These are phyloP conservation scores for Penicillium sp. DNA, from an alignment of 2,329 filamentous ascomycete genomes.

Conservation along the genomic window DNA sequence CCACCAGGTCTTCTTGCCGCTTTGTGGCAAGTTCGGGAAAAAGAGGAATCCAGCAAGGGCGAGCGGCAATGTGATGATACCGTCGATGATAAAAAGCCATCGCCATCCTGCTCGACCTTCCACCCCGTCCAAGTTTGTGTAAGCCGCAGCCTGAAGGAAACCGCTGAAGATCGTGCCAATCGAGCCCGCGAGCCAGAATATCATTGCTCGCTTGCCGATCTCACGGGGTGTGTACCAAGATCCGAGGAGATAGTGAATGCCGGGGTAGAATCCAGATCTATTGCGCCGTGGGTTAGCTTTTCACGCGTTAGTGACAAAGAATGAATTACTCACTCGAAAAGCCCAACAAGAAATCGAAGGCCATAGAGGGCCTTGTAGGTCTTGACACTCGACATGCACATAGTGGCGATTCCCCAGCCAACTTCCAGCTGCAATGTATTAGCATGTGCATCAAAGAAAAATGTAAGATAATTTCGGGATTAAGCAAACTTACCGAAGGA, in stretches of 20 bases:
- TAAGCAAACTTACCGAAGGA: conserved; percentile 17
- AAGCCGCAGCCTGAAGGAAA: conserved; percentile 24
- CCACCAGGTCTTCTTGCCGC: conserved; percentile 25
- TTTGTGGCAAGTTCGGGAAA: conserved; percentile 24
- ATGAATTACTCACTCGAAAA: conserved; percentile 24
- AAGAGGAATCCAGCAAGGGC: conserved; percentile 23
- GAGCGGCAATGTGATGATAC: conserved; percentile 27
- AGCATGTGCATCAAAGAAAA: not conserved
- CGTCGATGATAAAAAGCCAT: conserved; percentile 31
- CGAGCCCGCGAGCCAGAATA: conserved; percentile 23
- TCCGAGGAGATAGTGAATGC: conserved; percentile 27
- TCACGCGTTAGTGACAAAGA: not conserved
- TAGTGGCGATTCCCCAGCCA: conserved; percentile 30
- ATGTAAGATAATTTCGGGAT: not conserved
- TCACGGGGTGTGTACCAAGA: conserved; percentile 28
- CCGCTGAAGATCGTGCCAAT: conserved; percentile 24
- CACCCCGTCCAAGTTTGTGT: conserved; percentile 24
- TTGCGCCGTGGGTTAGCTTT: not conserved
- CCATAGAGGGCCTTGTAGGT: conserved; percentile 24
- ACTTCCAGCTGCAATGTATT: conserved; percentile 26
- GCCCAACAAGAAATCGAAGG: conserved; percentile 28
- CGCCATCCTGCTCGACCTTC: conserved; percentile 26
- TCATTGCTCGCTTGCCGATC: conserved; percentile 25
- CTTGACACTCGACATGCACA: conserved; percentile 23
- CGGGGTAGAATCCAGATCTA: conserved; percentile 25